Evolutionary conservation across 1,139 yeast genomes (phyloP), one percentile per base, ranked within the genome.

Genomic region (Zygoascus meyerae): DNA sequence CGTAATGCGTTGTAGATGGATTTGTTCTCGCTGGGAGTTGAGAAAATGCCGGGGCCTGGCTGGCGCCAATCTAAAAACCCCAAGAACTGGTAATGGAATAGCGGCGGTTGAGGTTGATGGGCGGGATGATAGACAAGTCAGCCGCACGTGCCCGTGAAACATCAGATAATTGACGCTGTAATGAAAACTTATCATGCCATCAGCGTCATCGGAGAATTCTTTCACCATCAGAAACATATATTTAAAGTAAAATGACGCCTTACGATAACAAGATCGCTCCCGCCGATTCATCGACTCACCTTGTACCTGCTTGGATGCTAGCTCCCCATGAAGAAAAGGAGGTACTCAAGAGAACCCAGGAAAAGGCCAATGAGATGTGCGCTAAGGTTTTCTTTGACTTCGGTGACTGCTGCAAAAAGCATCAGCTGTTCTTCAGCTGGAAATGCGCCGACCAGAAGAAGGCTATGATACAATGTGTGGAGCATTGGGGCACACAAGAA

Each of bases 251-350:
- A 26, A 35, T 18, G 39, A 18, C 29, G 2, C 15, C 33, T 17
- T 30, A 40, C 35, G 43, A 40, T 14, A 11, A 34, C 14, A 40
- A 40, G 21, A 15, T 40, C 2, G 29, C 31, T 21, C 41, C 46
- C 30, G 9, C 12, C 11, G 41, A 35, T 14, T 40, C 36, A 8
- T 38, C 34, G 7, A 42, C 33, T 14, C 44, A 46, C 31, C 34
- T 41, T 35, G 42, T 46, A n/a, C 95, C 95, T 1, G 71, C 79
- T 11, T 89, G 97, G 97, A 77, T 86, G 57, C 71, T 89, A 36
- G 79, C 94, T 0, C 95, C 96, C 2, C 76, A 77, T 55, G 97
- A 89, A 62, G 97, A 89, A 62, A 83, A 83, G 66, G 78, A 82
- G 55, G 81, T 87, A 32, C 79, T 87, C 55, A 81, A 79, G 56